Evolutionary conservation across 768 basidiomycete species (phyloP), one percentile per base, ranked within the genome.

Genomic region (Tulasnella sp.): DNA sequence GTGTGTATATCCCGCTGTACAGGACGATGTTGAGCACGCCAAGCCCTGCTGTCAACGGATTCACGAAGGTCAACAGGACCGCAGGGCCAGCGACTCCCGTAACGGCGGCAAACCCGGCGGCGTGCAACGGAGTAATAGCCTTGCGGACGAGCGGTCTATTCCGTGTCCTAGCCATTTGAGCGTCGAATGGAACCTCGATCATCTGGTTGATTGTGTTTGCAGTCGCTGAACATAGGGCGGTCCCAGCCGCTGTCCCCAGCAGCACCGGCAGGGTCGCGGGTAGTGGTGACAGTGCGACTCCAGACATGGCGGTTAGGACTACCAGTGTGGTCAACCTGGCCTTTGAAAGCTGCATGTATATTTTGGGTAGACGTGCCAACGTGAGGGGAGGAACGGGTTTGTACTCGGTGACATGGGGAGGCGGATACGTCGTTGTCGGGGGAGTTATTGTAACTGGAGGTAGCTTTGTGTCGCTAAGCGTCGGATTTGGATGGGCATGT

Each of bases 141-240:
- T 91, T 86, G 22, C 93, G 89, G 1, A 95, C 94, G 34, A 99
- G 88, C 0, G 97, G 96, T 22, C 97, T 86, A 74, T 86, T 90
- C 38, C 96, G 89, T 0, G 97, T 99, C 67, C 97, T 89, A 0
- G 90, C 87, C 91, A 98, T 99, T 82, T 99, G 97, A 0, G 97
- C 96, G 81, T 99, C 97, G 79, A 95, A 93, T 0, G 97, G 97
- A 8, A 93, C 86, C 83, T 99, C 97, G 80, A 96, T 91, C 3
- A 99, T 85, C 82, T 99, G 95, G 83, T 99, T 99, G 80, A 97
- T 86, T 1, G 97, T 88, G 81, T 98, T 98, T 37, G 97, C 97
- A 0, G 96, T 93, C 2, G 95, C 94, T 6, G 92, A 91, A 82
- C 96, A 97, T 58, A 99, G 86, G 0, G 91, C 89, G 0, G 96